Base-by-base conservation (phyloP, 2,329 filamentous ascomycete genomes). In the Malbranchea zuffiana region DNA sequence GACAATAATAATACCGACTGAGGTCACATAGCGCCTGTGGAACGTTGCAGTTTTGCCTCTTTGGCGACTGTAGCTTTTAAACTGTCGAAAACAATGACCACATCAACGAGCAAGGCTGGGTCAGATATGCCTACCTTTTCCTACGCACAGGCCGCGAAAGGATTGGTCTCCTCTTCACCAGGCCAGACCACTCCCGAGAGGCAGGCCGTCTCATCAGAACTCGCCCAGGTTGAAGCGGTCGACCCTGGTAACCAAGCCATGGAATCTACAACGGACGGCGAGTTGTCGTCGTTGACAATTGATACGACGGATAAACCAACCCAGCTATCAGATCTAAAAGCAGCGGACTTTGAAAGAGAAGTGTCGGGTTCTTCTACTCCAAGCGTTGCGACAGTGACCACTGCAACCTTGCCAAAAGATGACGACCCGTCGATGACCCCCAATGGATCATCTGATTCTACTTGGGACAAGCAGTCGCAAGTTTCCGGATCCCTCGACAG, bases 141-240 rank as follows among this genome's bases (percentile, higher is more conserved):
- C 42, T 96, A 96, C 62, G 88, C 88, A 52, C 86, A 94, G 71
- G 88, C 88, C 55, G 88, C 88, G 42, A 90, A 90, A 62, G 85
- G 87, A 54, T 74, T 80, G 51, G 65, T 73, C 39, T 55, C 69
- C 36, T 54, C 65, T 51, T 62, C 60, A 30, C 53, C 63, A 18
- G 63, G 60, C 50, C 70, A 71, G 52, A 35, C 51, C 15, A 44
- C 44, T 20, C 44, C 50, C 27, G 48, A 55, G 44, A 54, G 57
- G 17, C 47, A 50, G 29, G 50, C 47, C 35, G 54, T 50, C 33
- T 44, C 49, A 38, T 46, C 51, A 13, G 45, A 42, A 28, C 55
- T 59, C 40, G 47, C 51, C 31, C 47, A 44, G 41, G 41, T 51
- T 45, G 42, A 49, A 49, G 42, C 52, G 28, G 36, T 45, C 43